Evolutionary conservation across 768 basidiomycete genomes (phyloP).

Genomic region (Kwoniella bestiolae): DNA sequence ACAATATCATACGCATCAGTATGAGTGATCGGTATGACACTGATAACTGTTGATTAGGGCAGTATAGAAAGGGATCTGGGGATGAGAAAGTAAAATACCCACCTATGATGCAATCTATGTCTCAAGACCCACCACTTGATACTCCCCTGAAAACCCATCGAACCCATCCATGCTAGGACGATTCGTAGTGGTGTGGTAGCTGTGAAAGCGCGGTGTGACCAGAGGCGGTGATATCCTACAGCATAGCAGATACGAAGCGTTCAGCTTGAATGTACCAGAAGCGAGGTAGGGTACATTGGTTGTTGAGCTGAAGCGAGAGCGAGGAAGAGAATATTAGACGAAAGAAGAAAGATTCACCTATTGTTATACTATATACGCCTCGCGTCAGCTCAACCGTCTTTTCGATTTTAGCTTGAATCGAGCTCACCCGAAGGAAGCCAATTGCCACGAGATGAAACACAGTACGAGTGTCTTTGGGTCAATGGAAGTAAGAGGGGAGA

Average conservation of each 20-base stretch:
- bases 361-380: constrained; percentile 62
- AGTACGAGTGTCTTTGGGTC: constrained; percentile 63
- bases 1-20: too few relatives aligned
- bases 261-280: not conserved
- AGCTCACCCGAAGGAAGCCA: constrained; percentile 68
- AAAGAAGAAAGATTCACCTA: constrained; percentile 22
- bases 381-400: constrained; percentile 13
- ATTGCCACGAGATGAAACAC: constrained; percentile 69
- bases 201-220: constrained; percentile 73
- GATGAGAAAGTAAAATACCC: constrained; percentile 16
- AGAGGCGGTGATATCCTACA: constrained; percentile 77
- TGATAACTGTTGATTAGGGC: not conserved
- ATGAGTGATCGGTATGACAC: not conserved
- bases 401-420: not conserved
- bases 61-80: not conserved
- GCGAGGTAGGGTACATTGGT: not conserved
- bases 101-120: constrained; percentile 73
- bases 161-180: constrained; percentile 69
- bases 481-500: constrained; percentile 61
- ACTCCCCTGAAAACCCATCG: constrained; percentile 76
- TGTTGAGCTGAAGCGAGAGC: not conserved
- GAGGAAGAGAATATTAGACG: not conserved
- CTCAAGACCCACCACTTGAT: constrained; percentile 73
- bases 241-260: constrained; percentile 32
- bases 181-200: constrained; percentile 66